Base-by-base conservation (phyloP, 208 protist genomes). In the Acanthamoeba rhysodes region DNA sequence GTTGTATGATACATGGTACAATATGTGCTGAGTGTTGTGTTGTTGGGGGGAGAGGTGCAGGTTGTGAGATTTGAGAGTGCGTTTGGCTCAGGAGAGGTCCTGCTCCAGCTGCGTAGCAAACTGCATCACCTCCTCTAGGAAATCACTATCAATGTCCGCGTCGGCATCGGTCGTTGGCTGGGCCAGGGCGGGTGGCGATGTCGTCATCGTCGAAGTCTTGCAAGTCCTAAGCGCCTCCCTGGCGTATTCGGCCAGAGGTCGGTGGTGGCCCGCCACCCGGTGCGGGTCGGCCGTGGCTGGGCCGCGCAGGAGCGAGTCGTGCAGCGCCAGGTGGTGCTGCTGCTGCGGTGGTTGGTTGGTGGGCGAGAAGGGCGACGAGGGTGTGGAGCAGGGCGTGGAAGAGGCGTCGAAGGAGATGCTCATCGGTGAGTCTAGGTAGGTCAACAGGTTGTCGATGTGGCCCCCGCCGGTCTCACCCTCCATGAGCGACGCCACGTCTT, bases 101-200 rank as follows among this genome's bases (percentile, higher is more conserved):
- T 76, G 68, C 34, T 76, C 68, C 12, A 76, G 29, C 34, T 76
- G 68, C 7, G 68, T 41, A 0, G 68, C 68, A 2, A 34, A 45
- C 29, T 76, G n/a, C 68, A 76, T 7, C n/a, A 76, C 68, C 34
- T 76, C 68, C n/a, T 76, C 68, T 2, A 76, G 68, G 68, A 76
- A 76, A 8, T 76, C 29, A 2, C 10, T 24, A 12, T 32, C 12
- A 2, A 72, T 72, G 29, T 72, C 20, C 10, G 8, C 29, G 1
- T 24, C 66, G 66, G n/a, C 8, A 12, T 72, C 66, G 1, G 66
- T 12, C 4, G 10, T 12, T 4, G 10, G 55, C 20, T 24, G 55
- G 0, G 20, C 55, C 55, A 6, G 55, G 2, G 20, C 55, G 2
- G 20, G 55, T 1, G 20, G 2, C 4, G 10, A 1, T 4, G 50